Conservation (phyloP, 192 early-diverging fungal species). For the Geranomyces variabilis region DNA sequence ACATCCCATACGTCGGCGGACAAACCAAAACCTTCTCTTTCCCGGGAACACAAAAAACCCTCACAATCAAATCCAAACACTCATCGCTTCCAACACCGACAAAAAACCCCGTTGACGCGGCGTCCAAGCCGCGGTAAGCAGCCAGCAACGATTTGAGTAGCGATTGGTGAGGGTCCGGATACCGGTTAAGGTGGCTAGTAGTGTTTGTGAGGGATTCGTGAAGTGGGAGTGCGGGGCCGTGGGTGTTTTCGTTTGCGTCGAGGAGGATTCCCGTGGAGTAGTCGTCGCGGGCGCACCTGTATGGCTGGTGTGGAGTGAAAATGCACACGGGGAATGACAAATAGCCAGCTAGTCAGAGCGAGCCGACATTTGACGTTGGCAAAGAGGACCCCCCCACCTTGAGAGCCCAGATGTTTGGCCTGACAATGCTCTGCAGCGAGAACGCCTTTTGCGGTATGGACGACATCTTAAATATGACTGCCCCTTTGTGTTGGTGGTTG, state of each 20-base stretch:
- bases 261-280: conserved; percentile 90
- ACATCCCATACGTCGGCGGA: conserved; percentile 99
- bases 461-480: no score
- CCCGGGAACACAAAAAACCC: conserved; percentile 87
- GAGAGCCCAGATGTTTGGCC: conserved; percentile 53
- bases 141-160: conserved; percentile 86
- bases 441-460: conserved; percentile 1
- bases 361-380: no score
- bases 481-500: background rate
- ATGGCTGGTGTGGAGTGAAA: conserved; percentile 59
- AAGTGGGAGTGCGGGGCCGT: conserved; percentile 60
- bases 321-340: no score
- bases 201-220: conserved; percentile 7
- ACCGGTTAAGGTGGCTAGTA: conserved; percentile 69
- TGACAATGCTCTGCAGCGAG: conserved; percentile 41
- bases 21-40: conserved; percentile 91
- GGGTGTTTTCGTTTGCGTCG: conserved; percentile 99
- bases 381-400: conserved; percentile 26
- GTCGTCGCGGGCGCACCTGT: conserved; percentile 98
- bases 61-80: conserved; percentile 86
- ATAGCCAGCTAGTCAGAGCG: background rate
- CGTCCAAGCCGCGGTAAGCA: conserved; percentile 64
- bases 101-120: conserved; percentile 79
- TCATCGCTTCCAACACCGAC: conserved; percentile 98
- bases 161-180: conserved; percentile 96